A percentile compares a stretch with the other conserved stretches of the same genome.
Conservation (phyloP, 192 early-diverging fungal genomes). For the Entomortierella beljakovae region DNA sequence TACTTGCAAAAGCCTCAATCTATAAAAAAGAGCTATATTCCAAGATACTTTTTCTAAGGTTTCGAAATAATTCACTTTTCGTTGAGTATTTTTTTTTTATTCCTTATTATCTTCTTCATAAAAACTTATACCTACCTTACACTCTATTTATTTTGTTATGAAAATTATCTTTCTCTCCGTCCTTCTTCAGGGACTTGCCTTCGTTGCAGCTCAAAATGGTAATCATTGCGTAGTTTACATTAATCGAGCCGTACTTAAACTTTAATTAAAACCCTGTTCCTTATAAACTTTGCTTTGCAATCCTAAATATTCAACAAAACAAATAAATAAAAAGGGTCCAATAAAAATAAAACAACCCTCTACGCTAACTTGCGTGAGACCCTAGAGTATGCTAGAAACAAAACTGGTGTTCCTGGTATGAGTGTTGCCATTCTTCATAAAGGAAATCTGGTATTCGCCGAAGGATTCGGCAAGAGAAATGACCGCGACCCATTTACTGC, state of each 20-base stretch:
- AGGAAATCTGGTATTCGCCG: constrained; percentile 29
- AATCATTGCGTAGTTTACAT: neutral
- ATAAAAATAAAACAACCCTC: neutral
- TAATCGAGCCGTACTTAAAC: neutral
- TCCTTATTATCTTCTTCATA: too few species aligned
- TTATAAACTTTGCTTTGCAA: too few species aligned
- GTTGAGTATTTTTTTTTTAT: too few species aligned
- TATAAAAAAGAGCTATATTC: too few species aligned
- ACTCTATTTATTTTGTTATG: neutral
- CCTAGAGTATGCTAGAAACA: constrained; percentile 5
- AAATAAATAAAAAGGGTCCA: neutral
- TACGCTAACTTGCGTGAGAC: neutral
- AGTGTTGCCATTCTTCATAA: constrained; percentile 18
- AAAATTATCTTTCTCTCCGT: neutral
- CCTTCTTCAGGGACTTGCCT: neutral
- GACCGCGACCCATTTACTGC: constrained; percentile 15
- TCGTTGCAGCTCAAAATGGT: neutral
- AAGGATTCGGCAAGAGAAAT: constrained; percentile 27
- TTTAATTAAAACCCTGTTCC: too few species aligned
- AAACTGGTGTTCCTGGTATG: constrained; percentile 17
- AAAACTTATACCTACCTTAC: too few species aligned
- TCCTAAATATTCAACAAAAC: too few species aligned
- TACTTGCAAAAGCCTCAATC: too few species aligned
- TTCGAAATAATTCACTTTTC: too few species aligned
- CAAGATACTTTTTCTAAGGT: too few species aligned